Percentiles rank a stretch among this genome's conserved stretches.
These are phyloP conservation scores for Abrus pulchellus DNA, from an alignment of 306 rosid genomes.

Conservation along the genomic window DNA sequence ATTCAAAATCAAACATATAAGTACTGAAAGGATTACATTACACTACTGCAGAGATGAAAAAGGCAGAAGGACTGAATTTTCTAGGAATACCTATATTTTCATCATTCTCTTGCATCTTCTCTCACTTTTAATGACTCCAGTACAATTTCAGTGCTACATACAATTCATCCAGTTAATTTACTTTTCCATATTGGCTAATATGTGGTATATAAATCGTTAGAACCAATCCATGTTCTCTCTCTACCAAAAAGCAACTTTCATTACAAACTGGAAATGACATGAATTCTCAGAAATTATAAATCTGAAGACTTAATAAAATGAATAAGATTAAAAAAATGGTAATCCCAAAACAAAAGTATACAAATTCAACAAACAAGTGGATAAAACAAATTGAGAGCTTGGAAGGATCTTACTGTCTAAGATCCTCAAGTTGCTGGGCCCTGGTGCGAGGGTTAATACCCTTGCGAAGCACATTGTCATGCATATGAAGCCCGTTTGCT, in stretches of 20 bases:
- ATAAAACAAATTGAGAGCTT: constrained; percentile 14
- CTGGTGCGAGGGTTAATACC: constrained; percentile 92
- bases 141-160: constrained; percentile 4
- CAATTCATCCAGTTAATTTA: not conserved
- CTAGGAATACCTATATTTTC: constrained; percentile 9
- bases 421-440: constrained; percentile 88
- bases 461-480: constrained; percentile 85
- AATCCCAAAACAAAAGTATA: constrained; percentile 32
- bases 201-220: not conserved
- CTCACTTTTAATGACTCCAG: not conserved
- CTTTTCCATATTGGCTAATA: constrained; percentile 13
- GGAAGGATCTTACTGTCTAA: constrained; percentile 62
- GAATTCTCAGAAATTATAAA: constrained; percentile 2
- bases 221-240: constrained; percentile 23
- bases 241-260: constrained; percentile 4
- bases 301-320: not conserved
- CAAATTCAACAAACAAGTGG: not conserved
- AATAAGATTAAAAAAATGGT: constrained; percentile 3
- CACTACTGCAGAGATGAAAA: not conserved
- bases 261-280: constrained; percentile 10
- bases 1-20: not conserved
- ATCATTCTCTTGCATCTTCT: not conserved
- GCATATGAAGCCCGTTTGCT: constrained; percentile 85
- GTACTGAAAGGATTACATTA: not conserved
- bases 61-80: not conserved